Conservation (phyloP, 768 basidiomycete genomes). For the Tephrocybe rancida region DNA sequence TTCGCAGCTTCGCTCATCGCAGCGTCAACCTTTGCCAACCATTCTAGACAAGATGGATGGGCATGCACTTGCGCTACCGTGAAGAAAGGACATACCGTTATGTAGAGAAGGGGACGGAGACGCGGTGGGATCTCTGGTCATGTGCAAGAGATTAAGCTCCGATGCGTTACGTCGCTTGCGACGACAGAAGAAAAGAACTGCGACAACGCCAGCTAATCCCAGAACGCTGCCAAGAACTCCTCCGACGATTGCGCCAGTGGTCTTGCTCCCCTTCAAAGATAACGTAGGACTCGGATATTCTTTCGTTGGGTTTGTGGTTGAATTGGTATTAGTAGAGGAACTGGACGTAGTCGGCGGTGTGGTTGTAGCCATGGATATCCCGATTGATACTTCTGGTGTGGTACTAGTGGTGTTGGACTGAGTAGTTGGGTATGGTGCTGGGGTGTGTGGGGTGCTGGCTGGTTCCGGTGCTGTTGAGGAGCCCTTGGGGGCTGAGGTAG, state of each 20-base stretch:
- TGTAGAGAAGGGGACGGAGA: background rate
- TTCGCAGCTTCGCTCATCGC: constrained; percentile 8
- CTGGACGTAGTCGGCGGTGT: no score
- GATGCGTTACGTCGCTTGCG: background rate
- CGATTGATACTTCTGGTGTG: no score
- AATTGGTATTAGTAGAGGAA: no score
- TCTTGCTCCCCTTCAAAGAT: background rate
- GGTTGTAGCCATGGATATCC: no score
- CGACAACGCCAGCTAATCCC: background rate
- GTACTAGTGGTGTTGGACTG: no score
- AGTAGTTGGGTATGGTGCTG: no score
- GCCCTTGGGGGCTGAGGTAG: no score
- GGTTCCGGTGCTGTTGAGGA: no score
- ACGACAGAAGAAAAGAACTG: background rate
- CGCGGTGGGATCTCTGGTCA: background rate
- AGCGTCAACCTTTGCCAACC: background rate
- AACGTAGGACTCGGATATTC: no score
- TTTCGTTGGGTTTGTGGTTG: no score
- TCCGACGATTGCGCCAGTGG: background rate
- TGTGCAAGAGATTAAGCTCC: background rate
- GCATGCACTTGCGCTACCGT: background rate
- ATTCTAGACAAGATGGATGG: constrained; percentile 5
- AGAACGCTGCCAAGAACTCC: background rate
- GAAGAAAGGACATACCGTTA: background rate
- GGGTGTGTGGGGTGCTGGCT: no score